A percentile compares a stretch with the other conserved stretches of the same genome.
Conservation (phyloP, 1,284 basidiomycete genomes). For the Ganoderma multipileum region DNA sequence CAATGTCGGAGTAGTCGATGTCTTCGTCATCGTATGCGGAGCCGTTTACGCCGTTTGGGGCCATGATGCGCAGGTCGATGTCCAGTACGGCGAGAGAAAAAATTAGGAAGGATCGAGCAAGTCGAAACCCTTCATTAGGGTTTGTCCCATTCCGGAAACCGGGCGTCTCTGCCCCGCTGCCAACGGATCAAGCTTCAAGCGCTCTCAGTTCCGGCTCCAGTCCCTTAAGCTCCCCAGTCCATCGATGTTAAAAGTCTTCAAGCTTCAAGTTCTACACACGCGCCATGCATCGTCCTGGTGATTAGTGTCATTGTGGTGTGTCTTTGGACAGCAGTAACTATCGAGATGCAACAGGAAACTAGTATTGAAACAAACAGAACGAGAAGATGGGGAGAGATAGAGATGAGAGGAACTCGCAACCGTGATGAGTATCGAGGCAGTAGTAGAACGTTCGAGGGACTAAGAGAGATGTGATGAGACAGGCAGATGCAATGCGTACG, state of each 20-base stretch:
- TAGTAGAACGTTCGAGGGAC: constrained; percentile 22
- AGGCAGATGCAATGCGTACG: constrained; percentile 33
- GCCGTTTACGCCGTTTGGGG: constrained; percentile 41
- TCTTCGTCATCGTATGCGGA: constrained; percentile 58
- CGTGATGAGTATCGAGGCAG: constrained; percentile 22
- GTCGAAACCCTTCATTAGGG: constrained; percentile 24
- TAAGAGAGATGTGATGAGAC: constrained; percentile 21
- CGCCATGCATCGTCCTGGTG: constrained; percentile 15
- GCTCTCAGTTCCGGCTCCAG: neutral
- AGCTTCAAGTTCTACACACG: neutral
- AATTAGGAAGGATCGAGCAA: constrained; percentile 19
- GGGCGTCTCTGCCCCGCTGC: neutral
- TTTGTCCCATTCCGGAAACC: constrained; percentile 6
- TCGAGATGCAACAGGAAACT: constrained; percentile 39
- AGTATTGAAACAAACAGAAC: constrained; percentile 38
- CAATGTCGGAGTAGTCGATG: constrained; percentile 95
- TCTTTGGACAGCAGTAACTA: constrained; percentile 36
- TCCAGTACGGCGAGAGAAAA: constrained; percentile 16
- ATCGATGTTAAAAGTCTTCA: neutral
- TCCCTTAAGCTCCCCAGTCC: neutral
- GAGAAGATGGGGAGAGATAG: constrained; percentile 29
- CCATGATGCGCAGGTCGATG: constrained; percentile 30
- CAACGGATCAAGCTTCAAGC: neutral
- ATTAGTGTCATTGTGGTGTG: constrained; percentile 32
- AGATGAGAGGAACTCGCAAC: constrained; percentile 31